phyloP scores from a whole-genome alignment of 257 asterid genomes.

The Solanum megistacrolobum region DNA sequence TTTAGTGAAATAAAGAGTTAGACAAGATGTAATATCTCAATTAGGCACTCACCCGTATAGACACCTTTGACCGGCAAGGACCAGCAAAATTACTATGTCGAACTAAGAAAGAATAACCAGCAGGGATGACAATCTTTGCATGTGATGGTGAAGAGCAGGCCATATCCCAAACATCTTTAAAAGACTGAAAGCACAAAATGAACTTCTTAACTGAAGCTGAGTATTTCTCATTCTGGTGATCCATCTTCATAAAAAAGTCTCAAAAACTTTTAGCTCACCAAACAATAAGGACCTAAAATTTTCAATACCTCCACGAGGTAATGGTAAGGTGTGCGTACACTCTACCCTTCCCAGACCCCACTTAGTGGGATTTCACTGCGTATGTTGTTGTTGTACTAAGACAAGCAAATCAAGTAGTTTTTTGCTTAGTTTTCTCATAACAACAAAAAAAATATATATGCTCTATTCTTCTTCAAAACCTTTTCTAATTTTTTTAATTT shows the following conservation, averaged over 20 bases:
- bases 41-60: slow-evolving; percentile 39
- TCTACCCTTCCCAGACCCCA: background rate
- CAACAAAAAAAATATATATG: background rate
- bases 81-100: slow-evolving; percentile 49
- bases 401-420: background rate
- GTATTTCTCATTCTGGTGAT: background rate
- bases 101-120: slow-evolving; percentile 32
- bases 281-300: background rate
- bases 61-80: slow-evolving; percentile 58
- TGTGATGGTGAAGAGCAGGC: slow-evolving; percentile 37
- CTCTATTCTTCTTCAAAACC: background rate
- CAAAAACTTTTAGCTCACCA: background rate
- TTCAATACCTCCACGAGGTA: background rate
- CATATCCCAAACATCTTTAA: slow-evolving; percentile 49
- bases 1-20: background rate
- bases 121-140: slow-evolving; percentile 40
- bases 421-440: background rate
- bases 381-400: background rate
- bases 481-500: background rate
- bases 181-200: slow-evolving; percentile 33
- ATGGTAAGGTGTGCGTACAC: background rate
- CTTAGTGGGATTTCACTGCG: background rate
- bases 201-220: background rate
- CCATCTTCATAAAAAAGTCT: background rate
- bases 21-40: background rate